These are phyloP conservation scores for Alnus rubra DNA, from an alignment of 306 rosid genomes.

Conservation along the genomic window DNA sequence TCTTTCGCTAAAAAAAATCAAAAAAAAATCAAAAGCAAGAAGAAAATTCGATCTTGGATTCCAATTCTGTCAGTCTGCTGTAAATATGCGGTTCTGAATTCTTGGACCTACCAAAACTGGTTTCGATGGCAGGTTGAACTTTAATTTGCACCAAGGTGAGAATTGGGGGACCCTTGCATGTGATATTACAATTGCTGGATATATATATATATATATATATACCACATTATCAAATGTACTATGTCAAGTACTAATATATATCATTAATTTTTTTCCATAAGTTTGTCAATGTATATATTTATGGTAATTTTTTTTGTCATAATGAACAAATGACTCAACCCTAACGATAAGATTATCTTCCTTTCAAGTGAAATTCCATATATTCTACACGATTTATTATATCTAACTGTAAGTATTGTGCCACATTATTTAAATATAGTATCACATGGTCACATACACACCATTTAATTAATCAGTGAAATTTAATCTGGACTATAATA, in stretches of 20 bases:
- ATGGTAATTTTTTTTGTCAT: background rate
- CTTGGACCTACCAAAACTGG: constrained; percentile 1
- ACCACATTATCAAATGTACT: too few species aligned
- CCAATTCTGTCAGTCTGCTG: background rate
- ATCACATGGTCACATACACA: too few species aligned
- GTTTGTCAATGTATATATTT: background rate
- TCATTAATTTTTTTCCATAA: background rate
- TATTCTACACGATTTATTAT: too few species aligned
- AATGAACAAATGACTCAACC: too few species aligned
- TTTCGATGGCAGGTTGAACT: background rate
- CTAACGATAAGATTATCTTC: too few species aligned
- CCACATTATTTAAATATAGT: too few species aligned
- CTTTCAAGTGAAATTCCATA: too few species aligned
- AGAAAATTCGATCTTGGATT: background rate
- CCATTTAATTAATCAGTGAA: too few species aligned
- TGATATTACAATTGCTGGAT: background rate
- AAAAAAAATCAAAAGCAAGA: background rate
- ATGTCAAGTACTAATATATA: background rate
- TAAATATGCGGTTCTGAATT: background rate
- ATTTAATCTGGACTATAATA: background rate
- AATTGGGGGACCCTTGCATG: background rate
- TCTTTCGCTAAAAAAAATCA: too few species aligned
- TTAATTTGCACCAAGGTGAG: background rate
- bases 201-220: too few species aligned
- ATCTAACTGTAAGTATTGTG: too few species aligned